Base-by-base conservation (phyloP, 176 grass and related monocot genomes). In the Tillandsia fasciculata region DNA sequence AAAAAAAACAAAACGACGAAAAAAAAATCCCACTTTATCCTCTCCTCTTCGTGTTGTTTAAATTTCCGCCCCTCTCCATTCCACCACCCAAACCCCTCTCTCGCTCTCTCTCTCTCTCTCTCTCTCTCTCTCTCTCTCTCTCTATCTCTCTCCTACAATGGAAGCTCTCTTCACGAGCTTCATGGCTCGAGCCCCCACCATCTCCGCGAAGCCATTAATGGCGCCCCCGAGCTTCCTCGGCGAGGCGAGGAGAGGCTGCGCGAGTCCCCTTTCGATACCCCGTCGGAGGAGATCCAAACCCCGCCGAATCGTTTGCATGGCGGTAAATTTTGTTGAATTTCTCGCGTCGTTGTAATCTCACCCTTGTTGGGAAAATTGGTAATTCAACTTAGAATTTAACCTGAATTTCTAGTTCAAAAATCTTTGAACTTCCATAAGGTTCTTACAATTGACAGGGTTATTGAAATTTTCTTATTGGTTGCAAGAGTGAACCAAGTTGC, bases 281-380 rank as follows among this genome's bases (percentile, higher is more conserved):
- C 67, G 42, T 28, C 76, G 65, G 51, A 73, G 81, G 78, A 76
- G 75, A 64, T 59, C 20, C 12, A 78, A 50, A 22, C 71, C 74
- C 56, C 71, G 67, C 2, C 77, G 85, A 20, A 66, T 90, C 57
- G 68, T 96, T 75, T 92, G 93, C 83, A 90, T 90, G 93, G 89
- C 89, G 66, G 93, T 96, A 83, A 79, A 57, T 63, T 51, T 10
- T 26, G 52, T 7, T 61, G 68, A 11, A 54, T 5, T 3, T 23
- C 20, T 26, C 11, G n/a, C 72, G 7, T 47, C n/a, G 7, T 51
- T 50, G 29, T 54, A 26, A 73, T 48, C 28, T 72, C 7, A n/a
- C 22, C 17, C 14, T 22, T 0, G 53, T 78, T 71, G 56, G 5
- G 14, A 29, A 0, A 15, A 22, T 50, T 53, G 42, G 49, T 67